A percentile compares a stretch with the other conserved stretches of the same genome.
Evolutionary conservation across 805 yeast genomes (phyloP).

Genomic region (Babjeviella inositovora): DNA sequence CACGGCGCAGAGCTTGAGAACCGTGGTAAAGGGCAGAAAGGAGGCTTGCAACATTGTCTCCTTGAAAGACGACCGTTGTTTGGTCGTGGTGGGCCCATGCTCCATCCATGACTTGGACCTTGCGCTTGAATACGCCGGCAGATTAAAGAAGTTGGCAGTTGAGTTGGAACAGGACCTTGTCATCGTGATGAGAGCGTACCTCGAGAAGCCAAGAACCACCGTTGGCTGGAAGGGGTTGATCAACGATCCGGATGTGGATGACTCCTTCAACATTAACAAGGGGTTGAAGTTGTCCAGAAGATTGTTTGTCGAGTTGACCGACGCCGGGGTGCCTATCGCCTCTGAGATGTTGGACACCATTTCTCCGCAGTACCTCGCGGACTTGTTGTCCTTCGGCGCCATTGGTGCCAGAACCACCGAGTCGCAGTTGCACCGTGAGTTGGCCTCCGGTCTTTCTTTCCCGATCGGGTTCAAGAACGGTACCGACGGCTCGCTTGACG

Average conservation of each 20-base stretch:
- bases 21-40: constrained; percentile 64
- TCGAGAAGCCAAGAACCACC: constrained; percentile 97
- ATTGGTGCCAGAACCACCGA: constrained; percentile 99
- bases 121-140: constrained; percentile 75
- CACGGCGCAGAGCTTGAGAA: constrained; percentile 29
- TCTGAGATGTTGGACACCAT: constrained; percentile 97
- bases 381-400: constrained; percentile 87
- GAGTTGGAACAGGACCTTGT: constrained; percentile 65
- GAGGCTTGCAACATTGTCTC: constrained; percentile 62
- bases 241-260: constrained; percentile 91
- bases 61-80: constrained; percentile 67
- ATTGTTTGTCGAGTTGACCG: constrained; percentile 69
- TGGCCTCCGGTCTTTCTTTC: constrained; percentile 96
- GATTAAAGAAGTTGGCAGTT: constrained; percentile 49
- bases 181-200: constrained; percentile 91
- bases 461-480: constrained; percentile 98
- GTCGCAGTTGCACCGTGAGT: constrained; percentile 93
- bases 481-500: constrained; percentile 88
- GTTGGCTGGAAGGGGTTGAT: constrained; percentile 99
- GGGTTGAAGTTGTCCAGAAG: constrained; percentile 82
- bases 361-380: constrained; percentile 90
- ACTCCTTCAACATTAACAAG: constrained; percentile 86
- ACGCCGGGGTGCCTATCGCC: constrained; percentile 78
- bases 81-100: constrained; percentile 92
- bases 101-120: constrained; percentile 86